Conservation (phyloP, 805 yeast genomes). For the Zygosaccharomyces gambellarensis region DNA sequence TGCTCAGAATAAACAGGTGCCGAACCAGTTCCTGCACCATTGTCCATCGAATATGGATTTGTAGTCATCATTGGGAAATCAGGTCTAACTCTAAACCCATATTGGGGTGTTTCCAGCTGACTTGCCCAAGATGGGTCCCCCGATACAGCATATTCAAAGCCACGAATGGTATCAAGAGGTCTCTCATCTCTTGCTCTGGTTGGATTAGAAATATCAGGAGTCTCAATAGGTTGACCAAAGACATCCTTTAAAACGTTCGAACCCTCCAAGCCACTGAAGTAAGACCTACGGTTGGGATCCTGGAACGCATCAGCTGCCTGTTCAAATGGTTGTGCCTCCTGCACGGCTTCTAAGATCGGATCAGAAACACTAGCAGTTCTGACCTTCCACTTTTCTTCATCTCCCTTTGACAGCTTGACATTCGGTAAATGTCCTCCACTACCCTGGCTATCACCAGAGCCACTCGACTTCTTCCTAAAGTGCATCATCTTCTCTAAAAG, state of each 20-base stretch:
- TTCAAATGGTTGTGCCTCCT: constrained; percentile 95
- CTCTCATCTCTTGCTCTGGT: constrained; percentile 91
- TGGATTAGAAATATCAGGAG: constrained; percentile 89
- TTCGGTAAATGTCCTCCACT: constrained; percentile 32
- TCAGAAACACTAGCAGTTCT: constrained; percentile 73
- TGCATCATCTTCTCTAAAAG: constrained; percentile 37
- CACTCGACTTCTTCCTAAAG: constrained; percentile 39
- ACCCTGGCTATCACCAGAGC: constrained; percentile 30
- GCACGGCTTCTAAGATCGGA: constrained; percentile 89
- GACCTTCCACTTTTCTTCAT: constrained; percentile 52
- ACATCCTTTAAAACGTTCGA: constrained; percentile 48
- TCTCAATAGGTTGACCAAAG: constrained; percentile 74
- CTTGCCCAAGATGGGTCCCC: constrained; percentile 69
- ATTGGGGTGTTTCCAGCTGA: constrained; percentile 68
- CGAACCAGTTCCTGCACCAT: constrained; percentile 12
- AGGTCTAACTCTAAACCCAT: constrained; percentile 85
- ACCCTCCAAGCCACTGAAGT: constrained; percentile 17
- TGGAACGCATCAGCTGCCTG: constrained; percentile 40
- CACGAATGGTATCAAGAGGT: constrained; percentile 91
- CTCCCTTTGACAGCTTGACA: constrained; percentile 45
- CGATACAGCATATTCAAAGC: constrained; percentile 90
- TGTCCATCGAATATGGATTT: constrained; percentile 25
- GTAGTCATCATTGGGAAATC: constrained; percentile 46
- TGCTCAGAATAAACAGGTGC: constrained; percentile 43
- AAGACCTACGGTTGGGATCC: constrained; percentile 38